Evolutionary conservation across 2,329 filamentous ascomycete genomes (phyloP).

Genomic region (Colletotrichum lindemuthianum): DNA sequence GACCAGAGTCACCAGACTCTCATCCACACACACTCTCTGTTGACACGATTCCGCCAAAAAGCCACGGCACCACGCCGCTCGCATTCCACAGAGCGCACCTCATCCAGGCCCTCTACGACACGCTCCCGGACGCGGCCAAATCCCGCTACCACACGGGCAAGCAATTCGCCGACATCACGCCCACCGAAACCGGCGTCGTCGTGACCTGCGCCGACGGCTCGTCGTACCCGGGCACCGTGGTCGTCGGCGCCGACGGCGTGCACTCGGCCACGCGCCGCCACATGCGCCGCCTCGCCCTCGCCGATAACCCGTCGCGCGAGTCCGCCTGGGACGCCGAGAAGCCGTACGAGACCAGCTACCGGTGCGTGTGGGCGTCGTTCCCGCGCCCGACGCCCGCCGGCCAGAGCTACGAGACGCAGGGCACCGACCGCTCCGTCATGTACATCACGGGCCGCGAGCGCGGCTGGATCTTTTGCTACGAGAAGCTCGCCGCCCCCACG

Average conservation of each 20-base stretch:
- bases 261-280: conserved; percentile 48
- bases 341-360: conserved; percentile 42
- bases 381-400: conserved; percentile 40
- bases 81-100: conserved; percentile 50
- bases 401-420: conserved; percentile 45
- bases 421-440: conserved; percentile 41
- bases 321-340: conserved; percentile 22
- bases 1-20: no score
- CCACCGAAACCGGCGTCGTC: conserved; percentile 39
- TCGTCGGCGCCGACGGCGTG: conserved; percentile 56
- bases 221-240: conserved; percentile 45
- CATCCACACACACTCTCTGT: no score
- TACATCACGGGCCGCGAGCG: conserved; percentile 43
- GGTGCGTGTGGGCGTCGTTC: conserved; percentile 48
- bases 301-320: conserved; percentile 24
- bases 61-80: conserved; percentile 40
- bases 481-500: conserved; percentile 42
- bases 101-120: conserved; percentile 44
- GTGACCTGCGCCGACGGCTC: conserved; percentile 48
- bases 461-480: conserved; percentile 47
- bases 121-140: conserved; percentile 40
- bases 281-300: conserved; percentile 45
- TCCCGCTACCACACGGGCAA: conserved; percentile 43
- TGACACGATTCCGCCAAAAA: conserved; percentile 13
- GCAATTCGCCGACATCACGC: conserved; percentile 39